Percentiles rank a stretch among this genome's conserved stretches.
phyloP scores from a whole-genome alignment of 164 flowering plant genomes.

The Platanus orientalis region DNA sequence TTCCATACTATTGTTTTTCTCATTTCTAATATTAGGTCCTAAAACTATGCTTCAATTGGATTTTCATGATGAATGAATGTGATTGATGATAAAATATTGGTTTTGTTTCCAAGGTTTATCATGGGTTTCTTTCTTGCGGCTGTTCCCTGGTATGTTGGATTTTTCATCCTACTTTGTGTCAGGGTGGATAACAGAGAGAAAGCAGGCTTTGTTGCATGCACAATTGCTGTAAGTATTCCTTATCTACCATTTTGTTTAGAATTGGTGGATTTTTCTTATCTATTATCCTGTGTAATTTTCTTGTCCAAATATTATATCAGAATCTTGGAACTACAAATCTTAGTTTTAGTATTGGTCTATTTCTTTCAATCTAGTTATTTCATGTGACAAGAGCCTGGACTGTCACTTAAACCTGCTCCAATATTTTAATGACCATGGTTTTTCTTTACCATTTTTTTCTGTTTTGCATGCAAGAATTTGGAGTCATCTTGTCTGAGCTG shows the following conservation, averaged over 20 bases:
- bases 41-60: too few relatives aligned
- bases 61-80: not conserved
- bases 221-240: slow-evolving; percentile 54
- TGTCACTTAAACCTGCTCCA: too few relatives aligned
- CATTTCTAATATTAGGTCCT: not conserved
- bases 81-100: not conserved
- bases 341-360: too few relatives aligned
- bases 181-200: slow-evolving; percentile 76
- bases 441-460: too few relatives aligned
- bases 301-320: too few relatives aligned
- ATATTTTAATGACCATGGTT: too few relatives aligned
- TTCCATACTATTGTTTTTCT: not conserved
- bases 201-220: slow-evolving; percentile 75
- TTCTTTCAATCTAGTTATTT: too few relatives aligned
- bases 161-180: slow-evolving; percentile 50
- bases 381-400: too few relatives aligned
- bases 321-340: not conserved
- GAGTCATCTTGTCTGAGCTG: too few relatives aligned
- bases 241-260: not conserved
- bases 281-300: not conserved
- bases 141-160: slow-evolving; percentile 84
- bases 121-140: slow-evolving; percentile 72
- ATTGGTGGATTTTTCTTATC: not conserved
- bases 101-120: slow-evolving; percentile 48
- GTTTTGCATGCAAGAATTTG: too few relatives aligned